A percentile compares a stretch with the other conserved stretches of the same genome.
These are phyloP conservation scores for Dryadomyces quercivorus DNA, from an alignment of 2,329 filamentous ascomycete species.

Conservation along the genomic window DNA sequence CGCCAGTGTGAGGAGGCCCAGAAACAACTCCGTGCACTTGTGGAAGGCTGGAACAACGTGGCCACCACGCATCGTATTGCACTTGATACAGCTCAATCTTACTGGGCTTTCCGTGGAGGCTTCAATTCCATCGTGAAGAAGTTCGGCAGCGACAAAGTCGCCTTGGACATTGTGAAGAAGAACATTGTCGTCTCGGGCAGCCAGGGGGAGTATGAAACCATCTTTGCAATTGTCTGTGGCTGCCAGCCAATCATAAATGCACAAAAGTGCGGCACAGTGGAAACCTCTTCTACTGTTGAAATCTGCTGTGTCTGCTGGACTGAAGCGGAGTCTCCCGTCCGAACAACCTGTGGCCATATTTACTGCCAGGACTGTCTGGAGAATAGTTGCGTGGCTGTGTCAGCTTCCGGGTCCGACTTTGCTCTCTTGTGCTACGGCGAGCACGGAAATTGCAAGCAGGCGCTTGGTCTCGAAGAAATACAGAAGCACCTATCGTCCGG, in stretches of 20 bases:
- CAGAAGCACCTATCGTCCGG: constrained; percentile 18
- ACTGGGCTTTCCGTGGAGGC: neutral
- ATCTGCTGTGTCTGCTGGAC: constrained; percentile 24
- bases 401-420: neutral
- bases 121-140: neutral
- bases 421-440: constrained; percentile 8
- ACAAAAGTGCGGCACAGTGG: neutral
- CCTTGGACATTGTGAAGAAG: neutral
- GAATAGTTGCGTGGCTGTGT: constrained; percentile 15
- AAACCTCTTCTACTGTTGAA: neutral
- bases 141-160: neutral
- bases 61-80: neutral
- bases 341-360: constrained; percentile 24
- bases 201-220: neutral
- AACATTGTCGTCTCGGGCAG: neutral
- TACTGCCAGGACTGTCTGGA: constrained; percentile 32
- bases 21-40: neutral
- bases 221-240: neutral
- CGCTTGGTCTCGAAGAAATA: constrained; percentile 17
- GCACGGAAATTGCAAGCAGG: constrained; percentile 12
- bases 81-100: neutral
- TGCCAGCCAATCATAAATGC: neutral
- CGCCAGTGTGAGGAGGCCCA: neutral
- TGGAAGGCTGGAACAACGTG: neutral
- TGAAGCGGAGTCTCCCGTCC: constrained; percentile 22